These are phyloP conservation scores for Arxiozyma bovina DNA, from an alignment of 1,139 yeast species.

Conservation along the genomic window DNA sequence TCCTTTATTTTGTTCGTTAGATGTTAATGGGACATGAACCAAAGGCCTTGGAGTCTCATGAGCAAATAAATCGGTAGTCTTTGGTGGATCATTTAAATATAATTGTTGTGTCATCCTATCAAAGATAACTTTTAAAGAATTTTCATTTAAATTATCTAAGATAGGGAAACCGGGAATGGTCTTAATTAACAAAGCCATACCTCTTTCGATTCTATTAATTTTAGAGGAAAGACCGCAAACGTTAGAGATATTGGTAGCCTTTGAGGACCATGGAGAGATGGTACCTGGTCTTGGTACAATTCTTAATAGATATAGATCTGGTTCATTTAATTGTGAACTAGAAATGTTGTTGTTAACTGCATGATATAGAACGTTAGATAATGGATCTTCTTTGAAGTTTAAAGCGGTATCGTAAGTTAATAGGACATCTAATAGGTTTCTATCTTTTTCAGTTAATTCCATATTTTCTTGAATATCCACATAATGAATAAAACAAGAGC, in stretches of 20 bases:
- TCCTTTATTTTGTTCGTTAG: slow-evolving; percentile 20
- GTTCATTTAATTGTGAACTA: slow-evolving; percentile 33
- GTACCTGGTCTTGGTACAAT: slow-evolving; percentile 92
- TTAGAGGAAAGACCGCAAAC: slow-evolving; percentile 73
- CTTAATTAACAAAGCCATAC: slow-evolving; percentile 63
- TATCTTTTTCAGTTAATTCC: slow-evolving; percentile 33
- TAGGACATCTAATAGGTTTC: slow-evolving; percentile 49
- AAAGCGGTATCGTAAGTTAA: slow-evolving; percentile 68
- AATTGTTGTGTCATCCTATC: slow-evolving; percentile 93
- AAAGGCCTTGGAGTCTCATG: slow-evolving; percentile 81
- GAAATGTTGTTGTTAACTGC: slow-evolving; percentile 29
- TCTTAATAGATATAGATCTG: slow-evolving; percentile 54
- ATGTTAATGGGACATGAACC: slow-evolving; percentile 53
- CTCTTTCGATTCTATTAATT: slow-evolving; percentile 84
- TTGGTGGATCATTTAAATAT: slow-evolving; percentile 52
- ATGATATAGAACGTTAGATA: slow-evolving; percentile 42
- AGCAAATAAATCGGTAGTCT: slow-evolving; percentile 61
- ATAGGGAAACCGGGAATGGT: slow-evolving; percentile 63
- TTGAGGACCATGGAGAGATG: slow-evolving; percentile 98
- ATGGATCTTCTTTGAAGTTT: slow-evolving; percentile 41
- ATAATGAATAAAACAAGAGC: slow-evolving; percentile 75
- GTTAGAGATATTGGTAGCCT: slow-evolving; percentile 88
- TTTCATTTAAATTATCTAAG: slow-evolving; percentile 42
- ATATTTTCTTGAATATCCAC: slow-evolving; percentile 42
- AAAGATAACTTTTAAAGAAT: slow-evolving; percentile 60